A percentile compares a stretch with the other conserved stretches of the same genome.
phyloP scores from a whole-genome alignment of 1,284 basidiomycete genomes.

The Apiotrichum siamense region DNA sequence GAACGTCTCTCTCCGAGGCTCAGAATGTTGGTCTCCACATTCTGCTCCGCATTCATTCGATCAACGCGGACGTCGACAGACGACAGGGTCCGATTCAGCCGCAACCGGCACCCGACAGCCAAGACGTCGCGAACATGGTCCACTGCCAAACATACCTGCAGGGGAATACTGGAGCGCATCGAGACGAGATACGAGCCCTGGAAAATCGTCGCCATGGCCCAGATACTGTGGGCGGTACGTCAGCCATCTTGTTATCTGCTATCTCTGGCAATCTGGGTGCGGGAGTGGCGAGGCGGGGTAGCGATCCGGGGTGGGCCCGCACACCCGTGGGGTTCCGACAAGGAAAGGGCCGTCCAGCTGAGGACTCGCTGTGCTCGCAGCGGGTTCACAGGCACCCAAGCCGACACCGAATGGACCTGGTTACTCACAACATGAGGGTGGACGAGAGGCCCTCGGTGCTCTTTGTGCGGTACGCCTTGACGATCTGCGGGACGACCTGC shows the following conservation, averaged over 20 bases:
- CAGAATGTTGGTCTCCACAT: too few relatives aligned
- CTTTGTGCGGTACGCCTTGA: constrained; percentile 65
- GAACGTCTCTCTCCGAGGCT: too few relatives aligned
- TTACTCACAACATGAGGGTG: constrained; percentile 57
- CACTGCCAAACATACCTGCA: constrained; percentile 41
- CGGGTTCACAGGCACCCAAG: background rate
- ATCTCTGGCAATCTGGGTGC: background rate
- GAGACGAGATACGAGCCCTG: constrained; percentile 66
- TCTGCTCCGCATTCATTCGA: too few relatives aligned
- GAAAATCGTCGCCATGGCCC: constrained; percentile 60
- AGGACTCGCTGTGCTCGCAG: background rate
- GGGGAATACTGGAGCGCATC: constrained; percentile 64
- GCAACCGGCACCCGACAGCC: too few relatives aligned
- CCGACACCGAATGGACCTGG: background rate
- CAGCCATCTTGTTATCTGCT: background rate
- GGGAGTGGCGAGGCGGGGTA: too few relatives aligned
- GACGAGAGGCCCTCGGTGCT: constrained; percentile 66
- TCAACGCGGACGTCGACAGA: too few relatives aligned
- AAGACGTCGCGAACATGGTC: too few relatives aligned
- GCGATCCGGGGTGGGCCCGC: too few relatives aligned
- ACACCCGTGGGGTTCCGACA: too few relatives aligned
- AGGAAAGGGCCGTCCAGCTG: background rate
- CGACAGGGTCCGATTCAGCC: too few relatives aligned
- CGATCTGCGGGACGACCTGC: constrained; percentile 60
- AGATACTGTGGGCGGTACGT: constrained; percentile 50